phyloP scores from a whole-genome alignment of 73 alveolate genomes.

The Paramecium tetraurelia region DNA sequence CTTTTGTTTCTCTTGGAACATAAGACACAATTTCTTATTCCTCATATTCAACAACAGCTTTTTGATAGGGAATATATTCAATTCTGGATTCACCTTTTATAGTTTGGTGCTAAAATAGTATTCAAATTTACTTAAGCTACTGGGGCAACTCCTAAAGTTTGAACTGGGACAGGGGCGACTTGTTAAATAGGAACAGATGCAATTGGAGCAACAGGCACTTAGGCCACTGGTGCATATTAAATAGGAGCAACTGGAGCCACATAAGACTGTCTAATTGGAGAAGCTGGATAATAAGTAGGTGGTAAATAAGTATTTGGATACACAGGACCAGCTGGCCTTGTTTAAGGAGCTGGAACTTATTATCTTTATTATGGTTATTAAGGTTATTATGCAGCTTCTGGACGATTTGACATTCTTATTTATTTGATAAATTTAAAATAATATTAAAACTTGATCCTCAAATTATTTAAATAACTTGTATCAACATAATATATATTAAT shows the following conservation, averaged over 20 bases:
- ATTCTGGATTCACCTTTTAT: conserved; percentile 64
- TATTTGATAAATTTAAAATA: neutral
- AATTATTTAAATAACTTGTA: neutral
- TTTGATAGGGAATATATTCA: conserved; percentile 57
- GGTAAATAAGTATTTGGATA: neutral
- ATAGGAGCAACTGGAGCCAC: conserved; percentile 46
- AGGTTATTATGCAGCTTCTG: neutral
- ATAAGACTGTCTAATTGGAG: conserved; percentile 1
- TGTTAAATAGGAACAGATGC: neutral
- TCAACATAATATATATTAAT: neutral
- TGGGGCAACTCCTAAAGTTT: neutral
- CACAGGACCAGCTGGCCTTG: neutral
- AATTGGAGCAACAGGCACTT: neutral
- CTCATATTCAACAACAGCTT: conserved; percentile 59
- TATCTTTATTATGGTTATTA: conserved; percentile 1
- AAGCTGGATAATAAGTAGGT: neutral
- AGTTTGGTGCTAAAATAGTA: neutral
- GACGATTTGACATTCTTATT: neutral
- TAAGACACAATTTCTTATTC: conserved; percentile 52
- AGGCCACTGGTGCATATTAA: neutral
- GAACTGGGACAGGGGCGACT: neutral
- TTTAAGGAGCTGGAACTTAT: neutral
- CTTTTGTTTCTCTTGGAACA: conserved; percentile 60
- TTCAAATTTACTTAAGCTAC: neutral
- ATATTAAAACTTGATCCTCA: neutral